Conservation (phyloP, 306 rosid genomes). For the Fagus sylvatica region DNA sequence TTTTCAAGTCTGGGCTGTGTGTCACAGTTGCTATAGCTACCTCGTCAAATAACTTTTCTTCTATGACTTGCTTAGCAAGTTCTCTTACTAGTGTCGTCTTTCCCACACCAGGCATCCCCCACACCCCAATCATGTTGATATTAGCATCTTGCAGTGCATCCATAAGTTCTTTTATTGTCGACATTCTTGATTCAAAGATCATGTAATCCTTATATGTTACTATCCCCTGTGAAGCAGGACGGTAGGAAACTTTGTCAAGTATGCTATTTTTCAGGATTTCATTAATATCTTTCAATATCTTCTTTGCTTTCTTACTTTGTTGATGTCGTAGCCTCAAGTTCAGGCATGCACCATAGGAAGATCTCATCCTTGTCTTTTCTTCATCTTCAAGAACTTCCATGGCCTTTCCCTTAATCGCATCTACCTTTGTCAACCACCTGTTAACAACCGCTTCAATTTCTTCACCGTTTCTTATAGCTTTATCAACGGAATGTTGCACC, state of each 20-base stretch:
- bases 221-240: background rate
- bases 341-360: constrained; percentile 5
- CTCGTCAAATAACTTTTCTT: background rate
- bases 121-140: constrained; percentile 5
- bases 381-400: background rate
- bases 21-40: background rate
- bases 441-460: background rate
- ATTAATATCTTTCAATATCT: background rate
- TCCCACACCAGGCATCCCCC: background rate
- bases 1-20: background rate
- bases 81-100: background rate
- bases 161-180: background rate
- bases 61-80: background rate
- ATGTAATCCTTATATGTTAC: background rate
- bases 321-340: constrained; percentile 7
- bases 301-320: constrained; percentile 16
- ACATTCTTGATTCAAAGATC: background rate
- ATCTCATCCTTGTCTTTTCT: background rate
- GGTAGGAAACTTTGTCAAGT: background rate
- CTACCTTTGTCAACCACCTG: background rate
- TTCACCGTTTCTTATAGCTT: background rate
- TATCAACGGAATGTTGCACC: background rate
- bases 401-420: background rate
- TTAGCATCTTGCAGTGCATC: background rate
- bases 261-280: background rate